Conservation (phyloP, 257 asterid species). For the Lavandula angustifolia region DNA sequence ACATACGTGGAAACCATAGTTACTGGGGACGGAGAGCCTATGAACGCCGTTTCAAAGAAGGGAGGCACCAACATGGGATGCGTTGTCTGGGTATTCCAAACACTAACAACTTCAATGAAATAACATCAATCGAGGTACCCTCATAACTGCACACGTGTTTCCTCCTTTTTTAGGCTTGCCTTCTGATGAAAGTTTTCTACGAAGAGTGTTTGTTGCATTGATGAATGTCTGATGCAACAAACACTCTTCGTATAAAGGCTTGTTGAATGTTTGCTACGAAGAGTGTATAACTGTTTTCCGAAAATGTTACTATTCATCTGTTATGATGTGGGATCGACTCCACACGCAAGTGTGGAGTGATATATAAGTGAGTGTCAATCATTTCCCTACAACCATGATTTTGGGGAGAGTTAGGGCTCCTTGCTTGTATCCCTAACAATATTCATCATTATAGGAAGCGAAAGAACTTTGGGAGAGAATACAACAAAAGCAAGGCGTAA, state of each 20-base stretch:
- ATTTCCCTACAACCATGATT: too few relatives aligned
- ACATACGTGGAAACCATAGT: slow-evolving; percentile 97
- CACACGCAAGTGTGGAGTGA: too few relatives aligned
- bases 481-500: slow-evolving; percentile 79
- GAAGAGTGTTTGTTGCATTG: background rate
- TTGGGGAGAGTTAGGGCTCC: too few relatives aligned
- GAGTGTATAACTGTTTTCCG: too few relatives aligned
- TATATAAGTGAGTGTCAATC: too few relatives aligned
- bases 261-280: too few relatives aligned
- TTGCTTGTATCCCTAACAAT: too few relatives aligned
- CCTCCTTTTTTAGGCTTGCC: background rate
- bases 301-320: too few relatives aligned
- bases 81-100: slow-evolving; percentile 97
- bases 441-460: slow-evolving; percentile 66
- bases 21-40: slow-evolving; percentile 99
- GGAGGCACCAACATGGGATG: slow-evolving; percentile 99
- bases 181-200: background rate
- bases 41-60: slow-evolving; percentile 98
- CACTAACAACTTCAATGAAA: slow-evolving; percentile 91
- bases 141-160: slow-evolving; percentile 3
- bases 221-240: too few relatives aligned
- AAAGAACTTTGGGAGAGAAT: slow-evolving; percentile 91
- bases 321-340: too few relatives aligned
- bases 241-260: too few relatives aligned
- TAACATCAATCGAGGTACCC: slow-evolving; percentile 80